phyloP scores from a whole-genome alignment of 805 yeast genomes.

The Metschnikowia colocasiae region DNA sequence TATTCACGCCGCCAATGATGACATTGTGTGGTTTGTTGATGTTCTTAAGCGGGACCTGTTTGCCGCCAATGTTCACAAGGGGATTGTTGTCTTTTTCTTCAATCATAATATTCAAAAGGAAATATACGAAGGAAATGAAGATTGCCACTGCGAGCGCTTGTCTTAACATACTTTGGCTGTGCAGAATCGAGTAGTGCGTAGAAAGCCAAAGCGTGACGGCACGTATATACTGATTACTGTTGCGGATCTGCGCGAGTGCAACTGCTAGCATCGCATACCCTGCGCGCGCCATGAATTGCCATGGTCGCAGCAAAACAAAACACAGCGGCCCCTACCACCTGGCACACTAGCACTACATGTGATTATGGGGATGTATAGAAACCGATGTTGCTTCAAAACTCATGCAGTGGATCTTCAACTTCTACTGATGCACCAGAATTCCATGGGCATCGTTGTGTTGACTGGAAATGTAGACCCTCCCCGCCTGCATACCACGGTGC shows the following conservation, averaged over 20 bases:
- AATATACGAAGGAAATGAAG: conserved; percentile 8
- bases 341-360: no score
- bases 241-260: conserved; percentile 1
- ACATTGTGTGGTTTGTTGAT: conserved; percentile 39
- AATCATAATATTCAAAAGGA: conserved; percentile 12
- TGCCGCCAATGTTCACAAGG: conserved; percentile 32
- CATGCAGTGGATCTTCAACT: no score
- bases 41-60: conserved; percentile 32
- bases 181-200: conserved; percentile 9
- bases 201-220: conserved; percentile 2
- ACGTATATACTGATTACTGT: conserved; percentile 3
- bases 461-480: neutral
- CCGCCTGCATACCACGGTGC: conserved; percentile 3
- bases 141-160: conserved; percentile 12
- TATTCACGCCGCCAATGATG: conserved; percentile 17
- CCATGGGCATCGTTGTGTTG: neutral
- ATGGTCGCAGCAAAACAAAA: neutral
- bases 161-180: conserved; percentile 10
- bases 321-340: no score
- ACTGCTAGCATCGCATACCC: neutral
- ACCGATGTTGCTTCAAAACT: no score
- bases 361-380: no score
- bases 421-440: no score
- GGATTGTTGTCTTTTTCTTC: conserved; percentile 17
- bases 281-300: neutral